Conservation (phyloP, 2,329 filamentous ascomycete species). For the Colletotrichum echinochloae region DNA sequence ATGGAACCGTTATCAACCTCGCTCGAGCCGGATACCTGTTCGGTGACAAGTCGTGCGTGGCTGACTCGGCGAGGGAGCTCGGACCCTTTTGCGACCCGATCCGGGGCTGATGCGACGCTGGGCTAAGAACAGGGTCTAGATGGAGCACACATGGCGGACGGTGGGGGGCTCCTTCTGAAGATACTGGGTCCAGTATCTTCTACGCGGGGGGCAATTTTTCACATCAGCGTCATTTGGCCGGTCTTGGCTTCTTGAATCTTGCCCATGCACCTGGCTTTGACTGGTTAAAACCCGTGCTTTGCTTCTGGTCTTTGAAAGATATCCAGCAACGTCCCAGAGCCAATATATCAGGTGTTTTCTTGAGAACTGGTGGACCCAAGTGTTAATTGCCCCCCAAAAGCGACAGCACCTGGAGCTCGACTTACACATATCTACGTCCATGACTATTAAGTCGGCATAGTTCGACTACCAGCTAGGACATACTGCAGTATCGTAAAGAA, state of each 20-base stretch:
- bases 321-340: background rate
- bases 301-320: background rate
- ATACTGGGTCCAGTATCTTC: constrained; percentile 31
- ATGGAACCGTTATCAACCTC: background rate
- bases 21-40: constrained; percentile 18
- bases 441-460: background rate
- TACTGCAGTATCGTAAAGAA: background rate
- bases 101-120: constrained; percentile 34
- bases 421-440: constrained; percentile 3
- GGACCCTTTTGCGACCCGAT: constrained; percentile 6
- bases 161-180: constrained; percentile 1
- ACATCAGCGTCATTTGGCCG: constrained; percentile 21
- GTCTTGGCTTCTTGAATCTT: constrained; percentile 19
- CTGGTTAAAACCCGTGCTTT: background rate
- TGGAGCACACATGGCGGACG: constrained; percentile 16
- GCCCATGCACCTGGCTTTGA: background rate
- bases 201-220: constrained; percentile 39
- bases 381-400: background rate
- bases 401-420: background rate
- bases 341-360: background rate
- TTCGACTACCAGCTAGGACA: background rate
- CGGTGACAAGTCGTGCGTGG: constrained; percentile 35
- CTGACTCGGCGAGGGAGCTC: constrained; percentile 33
- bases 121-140: constrained; percentile 25
- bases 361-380: background rate